Conservation (phyloP, 257 asterid species). For the Solanum sejunctum region DNA sequence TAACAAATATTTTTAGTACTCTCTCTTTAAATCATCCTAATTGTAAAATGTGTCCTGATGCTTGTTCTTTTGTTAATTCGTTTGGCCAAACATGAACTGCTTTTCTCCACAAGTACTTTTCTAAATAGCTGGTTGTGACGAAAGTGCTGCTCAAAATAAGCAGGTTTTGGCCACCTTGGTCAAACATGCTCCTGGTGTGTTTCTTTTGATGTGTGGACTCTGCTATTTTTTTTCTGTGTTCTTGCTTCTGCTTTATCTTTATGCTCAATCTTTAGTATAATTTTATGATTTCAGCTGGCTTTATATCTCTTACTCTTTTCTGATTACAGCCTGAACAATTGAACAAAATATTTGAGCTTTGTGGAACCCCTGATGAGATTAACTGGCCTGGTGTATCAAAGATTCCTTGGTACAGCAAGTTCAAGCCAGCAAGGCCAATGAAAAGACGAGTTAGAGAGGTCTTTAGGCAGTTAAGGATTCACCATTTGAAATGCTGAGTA, state of each 20-base stretch:
- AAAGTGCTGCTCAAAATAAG: background rate
- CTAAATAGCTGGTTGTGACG: background rate
- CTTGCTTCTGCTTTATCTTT: background rate
- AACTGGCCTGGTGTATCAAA: conserved; percentile 98
- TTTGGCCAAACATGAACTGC: background rate
- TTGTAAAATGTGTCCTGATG: background rate
- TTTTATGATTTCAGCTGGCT: background rate
- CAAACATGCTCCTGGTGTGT: background rate
- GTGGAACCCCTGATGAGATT: conserved; percentile 94
- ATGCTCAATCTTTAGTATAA: background rate
- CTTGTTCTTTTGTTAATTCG: background rate
- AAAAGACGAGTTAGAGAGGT: conserved; percentile 79
- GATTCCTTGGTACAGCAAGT: conserved; percentile 89
- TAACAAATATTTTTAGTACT: background rate
- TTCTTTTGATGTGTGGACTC: background rate
- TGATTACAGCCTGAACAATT: conserved; percentile 79
- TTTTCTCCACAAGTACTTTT: background rate
- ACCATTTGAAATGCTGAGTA: background rate
- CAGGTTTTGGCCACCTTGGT: background rate
- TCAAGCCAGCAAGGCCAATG: conserved; percentile 79
- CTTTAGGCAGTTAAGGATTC: conserved; percentile 68
- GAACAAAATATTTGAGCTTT: conserved; percentile 84
- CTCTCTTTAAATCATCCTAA: background rate
- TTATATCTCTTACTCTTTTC: background rate
- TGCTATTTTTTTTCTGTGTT: background rate